Evolutionary conservation across 495 filamentous ascomycete species (phyloP).

Genomic region (Hypoxylon rickii): DNA sequence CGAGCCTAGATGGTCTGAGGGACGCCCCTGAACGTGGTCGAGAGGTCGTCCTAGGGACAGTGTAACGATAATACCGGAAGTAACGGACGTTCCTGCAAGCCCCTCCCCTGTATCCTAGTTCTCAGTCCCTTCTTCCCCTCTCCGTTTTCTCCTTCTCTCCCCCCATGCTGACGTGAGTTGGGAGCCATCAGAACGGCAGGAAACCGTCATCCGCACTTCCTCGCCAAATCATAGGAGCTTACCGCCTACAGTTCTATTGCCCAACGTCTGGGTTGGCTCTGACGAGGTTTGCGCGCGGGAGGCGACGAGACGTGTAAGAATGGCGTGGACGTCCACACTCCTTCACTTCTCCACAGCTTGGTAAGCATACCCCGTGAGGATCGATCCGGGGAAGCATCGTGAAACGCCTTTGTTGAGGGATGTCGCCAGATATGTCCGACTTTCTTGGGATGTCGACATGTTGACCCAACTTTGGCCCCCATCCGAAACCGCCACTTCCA

Average conservation of each 20-base stretch:
- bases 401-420: constrained; percentile 24
- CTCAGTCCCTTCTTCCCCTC: not conserved
- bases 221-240: constrained; percentile 24
- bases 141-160: not conserved
- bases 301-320: not conserved
- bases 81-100: constrained; percentile 34
- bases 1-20: constrained; percentile 15
- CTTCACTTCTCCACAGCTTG: constrained; percentile 1
- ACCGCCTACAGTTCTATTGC: constrained; percentile 12
- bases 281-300: not conserved
- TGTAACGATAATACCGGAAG: constrained; percentile 36
- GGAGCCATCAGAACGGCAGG: constrained; percentile 18
- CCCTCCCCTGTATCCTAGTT: constrained; percentile 24
- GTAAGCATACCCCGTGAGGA: constrained; percentile 22
- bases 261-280: too few species aligned
- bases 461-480: not conserved
- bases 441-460: constrained; percentile 8
- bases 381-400: constrained; percentile 12
- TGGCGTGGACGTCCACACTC: constrained; percentile 9
- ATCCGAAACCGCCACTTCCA: not conserved
- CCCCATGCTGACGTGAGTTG: constrained; percentile 32
- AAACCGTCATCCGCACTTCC: constrained; percentile 26
- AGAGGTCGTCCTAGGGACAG: constrained; percentile 15
- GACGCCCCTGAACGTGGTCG: constrained; percentile 24
- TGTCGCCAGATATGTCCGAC: not conserved